Percentiles rank a stretch among this genome's conserved stretches.
These are phyloP conservation scores for Xylaria cubensis DNA, from an alignment of 495 filamentous ascomycete species.

Conservation along the genomic window DNA sequence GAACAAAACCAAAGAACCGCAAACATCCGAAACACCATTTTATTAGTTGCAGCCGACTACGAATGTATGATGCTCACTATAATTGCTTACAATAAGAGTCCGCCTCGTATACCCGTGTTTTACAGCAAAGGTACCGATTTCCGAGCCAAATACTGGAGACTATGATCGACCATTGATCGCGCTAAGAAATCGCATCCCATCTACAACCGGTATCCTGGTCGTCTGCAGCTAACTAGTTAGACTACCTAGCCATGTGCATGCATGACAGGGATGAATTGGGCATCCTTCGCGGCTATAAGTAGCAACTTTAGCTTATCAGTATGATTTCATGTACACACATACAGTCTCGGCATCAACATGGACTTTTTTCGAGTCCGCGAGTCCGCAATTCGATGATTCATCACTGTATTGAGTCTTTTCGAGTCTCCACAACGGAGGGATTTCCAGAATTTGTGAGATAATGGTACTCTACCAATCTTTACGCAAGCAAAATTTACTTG, in stretches of 20 bases:
- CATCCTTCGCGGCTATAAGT: background rate
- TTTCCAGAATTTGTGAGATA: background rate
- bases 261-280: background rate
- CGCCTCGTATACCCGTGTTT: background rate
- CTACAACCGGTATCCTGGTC: no score
- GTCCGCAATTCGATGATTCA: slow-evolving; percentile 20
- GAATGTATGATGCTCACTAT: slow-evolving; percentile 3
- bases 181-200: slow-evolving; percentile 1
- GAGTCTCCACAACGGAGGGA: background rate
- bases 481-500: background rate
- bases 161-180: slow-evolving; percentile 9
- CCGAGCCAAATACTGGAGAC: background rate
- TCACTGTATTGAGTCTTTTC: background rate
- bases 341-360: background rate
- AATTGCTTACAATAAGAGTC: background rate
- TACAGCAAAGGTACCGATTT: slow-evolving; percentile 7
- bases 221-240: background rate
- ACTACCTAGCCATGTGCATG: background rate
- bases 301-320: background rate
- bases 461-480: no score
- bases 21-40: background rate
- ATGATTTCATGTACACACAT: background rate
- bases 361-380: background rate
- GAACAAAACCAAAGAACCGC: background rate
- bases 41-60: background rate